These are phyloP conservation scores for Cinnamomum micranthum DNA, from an alignment of 164 flowering plant species.

Conservation along the genomic window DNA sequence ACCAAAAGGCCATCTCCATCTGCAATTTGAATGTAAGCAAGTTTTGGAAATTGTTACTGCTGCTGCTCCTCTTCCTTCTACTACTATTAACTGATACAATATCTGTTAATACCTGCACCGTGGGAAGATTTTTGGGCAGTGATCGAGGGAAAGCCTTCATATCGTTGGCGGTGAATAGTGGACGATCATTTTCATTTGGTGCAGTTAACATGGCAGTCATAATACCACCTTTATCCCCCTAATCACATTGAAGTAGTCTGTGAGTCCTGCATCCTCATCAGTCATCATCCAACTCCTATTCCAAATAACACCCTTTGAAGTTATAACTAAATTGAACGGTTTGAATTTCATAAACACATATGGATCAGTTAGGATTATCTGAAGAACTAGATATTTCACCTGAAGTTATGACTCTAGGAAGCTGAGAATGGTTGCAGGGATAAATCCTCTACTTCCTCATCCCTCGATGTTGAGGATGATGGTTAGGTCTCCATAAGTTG, in stretches of 20 bases:
- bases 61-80: background rate
- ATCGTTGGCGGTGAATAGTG: slow-evolving; percentile 36
- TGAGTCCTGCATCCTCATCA: slow-evolving; percentile 33
- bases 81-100: background rate
- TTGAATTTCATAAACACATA: background rate
- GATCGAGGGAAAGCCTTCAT: slow-evolving; percentile 21
- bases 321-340: background rate
- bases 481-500: slow-evolving; percentile 26
- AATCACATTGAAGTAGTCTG: slow-evolving; percentile 45
- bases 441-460: slow-evolving; percentile 35
- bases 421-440: slow-evolving; percentile 30
- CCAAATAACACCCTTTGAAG: background rate
- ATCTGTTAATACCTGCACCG: slow-evolving; percentile 12
- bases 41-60: background rate
- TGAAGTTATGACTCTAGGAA: slow-evolving; percentile 32
- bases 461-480: slow-evolving; percentile 44
- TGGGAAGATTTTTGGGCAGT: slow-evolving; percentile 35
- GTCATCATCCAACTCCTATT: slow-evolving; percentile 33
- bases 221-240: slow-evolving; percentile 42
- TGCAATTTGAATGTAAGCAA: background rate
- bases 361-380: background rate
- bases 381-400: slow-evolving; percentile 12
- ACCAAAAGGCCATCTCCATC: background rate
- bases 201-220: slow-evolving; percentile 38
- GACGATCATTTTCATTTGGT: slow-evolving; percentile 27